Evolutionary conservation across 2,329 filamentous ascomycete genomes (phyloP), one percentile per base, ranked within the genome.

Genomic region (Diaporthe eres): DNA sequence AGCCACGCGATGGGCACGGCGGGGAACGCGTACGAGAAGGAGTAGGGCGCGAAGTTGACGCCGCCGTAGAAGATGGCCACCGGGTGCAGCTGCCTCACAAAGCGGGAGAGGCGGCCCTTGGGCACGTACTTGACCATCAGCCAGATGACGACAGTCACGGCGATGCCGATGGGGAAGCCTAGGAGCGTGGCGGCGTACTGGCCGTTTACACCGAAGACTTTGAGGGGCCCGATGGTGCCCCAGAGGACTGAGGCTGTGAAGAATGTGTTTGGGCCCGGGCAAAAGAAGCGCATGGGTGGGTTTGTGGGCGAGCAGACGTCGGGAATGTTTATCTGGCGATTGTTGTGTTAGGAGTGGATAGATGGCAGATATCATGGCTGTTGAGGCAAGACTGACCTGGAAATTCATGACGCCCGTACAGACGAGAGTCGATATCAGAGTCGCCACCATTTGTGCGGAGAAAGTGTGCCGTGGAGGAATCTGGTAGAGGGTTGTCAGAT

Each of bases 401-500:
- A 87, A 88, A 77, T 85, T 83, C 75, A 84, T 80, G 2, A 90
- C 86, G 19, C 85, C 87, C 4, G 87, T 86, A 77, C 86, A 88
- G 57, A 90, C 85, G 61, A 90, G 83, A 1, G 87, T 89, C 65
- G 87, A 88, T 28, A 90, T 82, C 28, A 91, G 83, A 3, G 89
- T 92, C 47, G 90, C 89, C 13, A 89, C 83, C 80, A 92, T 89
- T 81, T 92, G 90, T 1, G 90, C 90, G 31, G 85, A 82, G 78
- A 92, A 92, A 4, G 90, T 89, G 42, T 91, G 87, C 15, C 88
- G 87, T 0, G 91, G 91, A 7, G 91, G 90, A 25, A 92, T 90
- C 83, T 70, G 12, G 15, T 19, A 5, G 22, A 10, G 2, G 0
- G 15, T 10, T 39, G 13, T 68, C 28, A 68, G 47, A 25, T 22